Evolutionary conservation across 2,329 filamentous ascomycete genomes (phyloP), one percentile per base, ranked within the genome.

Genomic region (Aureobasidium sp.): DNA sequence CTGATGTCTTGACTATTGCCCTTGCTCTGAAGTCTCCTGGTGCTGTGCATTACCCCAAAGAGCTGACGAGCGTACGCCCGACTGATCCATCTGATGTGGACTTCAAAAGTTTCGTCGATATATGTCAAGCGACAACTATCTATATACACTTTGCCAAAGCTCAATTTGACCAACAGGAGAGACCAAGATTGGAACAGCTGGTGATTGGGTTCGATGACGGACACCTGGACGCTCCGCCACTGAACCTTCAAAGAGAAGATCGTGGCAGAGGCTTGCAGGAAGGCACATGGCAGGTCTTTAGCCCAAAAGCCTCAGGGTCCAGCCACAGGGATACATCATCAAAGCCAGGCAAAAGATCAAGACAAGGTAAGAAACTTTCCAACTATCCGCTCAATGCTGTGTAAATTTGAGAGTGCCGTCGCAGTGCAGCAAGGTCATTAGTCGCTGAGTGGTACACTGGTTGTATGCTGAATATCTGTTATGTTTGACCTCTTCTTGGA

Each of bases 221-320:
- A 20, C 20, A 17, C 5, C n/a, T 56, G 39, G n/a, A 24, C 12
- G 39, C 53, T 10, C 53, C 53, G 27, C 27, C 27, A 6, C 39
- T 56, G 5, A 34, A 56, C 3, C 53, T 56, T 46, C 36, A 10
- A 13, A 37, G 53, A 34, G 53, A 46, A 9, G 53, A 56, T 34
- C 53, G 53, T 24, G 51, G 51, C 24, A 55, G 51, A 29, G 51
- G 51, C 51, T 43, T 55, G 29, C 53, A 56, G 26, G 53, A 56
- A 56, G 53, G 53, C 20, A 50, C 56, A 59, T 59, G 46, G 56
- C 32, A 44, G 34, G 56, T 59, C n/a, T 59, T 59, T 13, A 37
- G 41, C 39, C 55, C 29, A 34, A 36, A 47, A 47, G 39, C 27
- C 26, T 17, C 55, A 37, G 37, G 9, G 27, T 46, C 41, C 32